phyloP scores from a whole-genome alignment of 2,329 filamentous ascomycete species.

The Pezicula radicicola region DNA sequence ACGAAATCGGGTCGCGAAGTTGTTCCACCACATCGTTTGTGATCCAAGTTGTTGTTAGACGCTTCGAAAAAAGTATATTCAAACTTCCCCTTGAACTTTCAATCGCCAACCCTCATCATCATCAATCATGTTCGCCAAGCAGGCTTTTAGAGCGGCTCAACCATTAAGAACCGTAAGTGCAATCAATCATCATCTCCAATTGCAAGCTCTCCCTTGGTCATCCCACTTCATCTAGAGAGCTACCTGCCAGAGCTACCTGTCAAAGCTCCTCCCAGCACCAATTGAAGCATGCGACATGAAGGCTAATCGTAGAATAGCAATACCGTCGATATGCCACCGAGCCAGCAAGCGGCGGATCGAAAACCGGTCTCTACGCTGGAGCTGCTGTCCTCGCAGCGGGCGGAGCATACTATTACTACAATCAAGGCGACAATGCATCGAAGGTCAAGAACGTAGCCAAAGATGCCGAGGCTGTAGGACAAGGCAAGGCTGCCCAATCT shows the following conservation, averaged over 20 bases:
- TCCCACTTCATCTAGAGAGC: slow-evolving; percentile 16
- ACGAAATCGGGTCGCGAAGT: too few relatives aligned
- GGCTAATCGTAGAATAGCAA: slow-evolving; percentile 40
- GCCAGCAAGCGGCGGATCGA: slow-evolving; percentile 42
- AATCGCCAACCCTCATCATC: background rate
- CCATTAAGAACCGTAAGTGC: slow-evolving; percentile 61
- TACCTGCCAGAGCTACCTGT: background rate
- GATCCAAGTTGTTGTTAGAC: too few relatives aligned
- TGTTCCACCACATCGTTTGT: too few relatives aligned
- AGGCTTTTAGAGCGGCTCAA: slow-evolving; percentile 60
- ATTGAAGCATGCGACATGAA: slow-evolving; percentile 2
- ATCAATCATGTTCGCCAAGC: slow-evolving; percentile 63
- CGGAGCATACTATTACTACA: slow-evolving; percentile 52
- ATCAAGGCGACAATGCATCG: slow-evolving; percentile 41
- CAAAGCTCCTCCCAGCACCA: background rate
- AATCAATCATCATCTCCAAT: background rate
- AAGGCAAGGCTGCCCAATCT: slow-evolving; percentile 28
- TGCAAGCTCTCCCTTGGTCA: slow-evolving; percentile 7
- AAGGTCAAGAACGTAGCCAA: slow-evolving; percentile 52
- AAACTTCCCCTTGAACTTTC: background rate
- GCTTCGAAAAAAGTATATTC: too few relatives aligned
- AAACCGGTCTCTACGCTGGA: slow-evolving; percentile 57
- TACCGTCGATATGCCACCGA: slow-evolving; percentile 74
- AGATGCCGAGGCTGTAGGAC: slow-evolving; percentile 47
- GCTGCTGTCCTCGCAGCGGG: slow-evolving; percentile 57